Conservation (phyloP, 441 rosid genomes). For the Cnidoscolus chayamansa region DNA sequence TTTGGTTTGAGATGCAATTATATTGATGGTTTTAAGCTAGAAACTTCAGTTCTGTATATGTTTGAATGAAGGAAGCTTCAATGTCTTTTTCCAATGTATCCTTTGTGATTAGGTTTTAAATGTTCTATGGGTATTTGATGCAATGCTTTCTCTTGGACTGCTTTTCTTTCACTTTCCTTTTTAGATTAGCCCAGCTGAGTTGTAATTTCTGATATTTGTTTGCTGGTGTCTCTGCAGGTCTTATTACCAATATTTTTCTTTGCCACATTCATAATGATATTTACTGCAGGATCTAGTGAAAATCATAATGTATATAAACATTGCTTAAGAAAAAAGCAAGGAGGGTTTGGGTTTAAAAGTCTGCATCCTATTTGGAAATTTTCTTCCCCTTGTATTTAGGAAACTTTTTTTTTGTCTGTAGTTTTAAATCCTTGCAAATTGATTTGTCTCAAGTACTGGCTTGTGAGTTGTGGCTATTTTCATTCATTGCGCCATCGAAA, state of each 20-base stretch:
- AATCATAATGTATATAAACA: no score
- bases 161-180: background rate
- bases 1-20: constrained; percentile 4
- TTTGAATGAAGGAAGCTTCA: no score
- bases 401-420: background rate
- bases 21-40: background rate
- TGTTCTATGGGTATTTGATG: background rate
- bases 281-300: no score
- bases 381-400: background rate
- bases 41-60: no score
- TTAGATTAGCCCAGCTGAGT: background rate
- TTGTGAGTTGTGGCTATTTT: background rate
- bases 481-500: background rate
- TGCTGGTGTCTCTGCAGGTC: background rate
- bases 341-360: background rate
- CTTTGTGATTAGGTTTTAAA: background rate
- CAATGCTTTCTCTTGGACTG: background rate
- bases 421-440: background rate
- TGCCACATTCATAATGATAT: background rate
- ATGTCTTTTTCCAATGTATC: background rate
- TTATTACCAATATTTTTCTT: background rate
- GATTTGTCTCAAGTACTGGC: background rate
- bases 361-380: background rate
- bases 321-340: no score
- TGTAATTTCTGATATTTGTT: background rate